Evolutionary conservation across 1,284 basidiomycete species (phyloP).

Genomic region (Cryptococcus maquisensis): DNA sequence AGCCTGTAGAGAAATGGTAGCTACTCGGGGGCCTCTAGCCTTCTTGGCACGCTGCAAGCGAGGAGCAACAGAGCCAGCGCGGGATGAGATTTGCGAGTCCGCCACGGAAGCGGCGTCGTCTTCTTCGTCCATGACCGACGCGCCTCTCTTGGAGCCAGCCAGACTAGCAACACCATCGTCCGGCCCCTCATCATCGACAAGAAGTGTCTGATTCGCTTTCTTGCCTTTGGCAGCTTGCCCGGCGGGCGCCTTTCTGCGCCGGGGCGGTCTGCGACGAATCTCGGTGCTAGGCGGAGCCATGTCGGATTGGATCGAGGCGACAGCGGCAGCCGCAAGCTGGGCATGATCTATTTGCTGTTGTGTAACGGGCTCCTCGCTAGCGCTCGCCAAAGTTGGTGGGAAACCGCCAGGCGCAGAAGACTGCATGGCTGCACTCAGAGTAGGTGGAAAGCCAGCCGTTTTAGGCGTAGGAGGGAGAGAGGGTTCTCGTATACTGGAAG

Average conservation of each 20-base stretch:
- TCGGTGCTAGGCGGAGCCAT: background rate
- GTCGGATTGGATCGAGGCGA: background rate
- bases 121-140: background rate
- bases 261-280: background rate
- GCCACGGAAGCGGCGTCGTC: background rate
- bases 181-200: background rate
- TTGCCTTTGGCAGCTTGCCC: background rate
- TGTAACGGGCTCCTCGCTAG: background rate
- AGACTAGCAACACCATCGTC: background rate
- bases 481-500: background rate
- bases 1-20: conserved; percentile 19
- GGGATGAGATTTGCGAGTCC: background rate
- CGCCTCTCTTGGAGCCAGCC: background rate
- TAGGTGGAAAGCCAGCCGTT: background rate
- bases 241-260: background rate
- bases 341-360: conserved; percentile 5
- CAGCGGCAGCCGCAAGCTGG: conserved; percentile 11
- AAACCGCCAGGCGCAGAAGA: background rate
- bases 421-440: background rate
- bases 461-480: background rate
- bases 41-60: background rate
- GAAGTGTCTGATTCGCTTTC: background rate
- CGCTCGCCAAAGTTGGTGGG: background rate
- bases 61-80: background rate
- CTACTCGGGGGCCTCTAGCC: background rate